Evolutionary conservation across 768 basidiomycete genomes (phyloP), one percentile per base, ranked within the genome.

Genomic region (Mycena alexandri): DNA sequence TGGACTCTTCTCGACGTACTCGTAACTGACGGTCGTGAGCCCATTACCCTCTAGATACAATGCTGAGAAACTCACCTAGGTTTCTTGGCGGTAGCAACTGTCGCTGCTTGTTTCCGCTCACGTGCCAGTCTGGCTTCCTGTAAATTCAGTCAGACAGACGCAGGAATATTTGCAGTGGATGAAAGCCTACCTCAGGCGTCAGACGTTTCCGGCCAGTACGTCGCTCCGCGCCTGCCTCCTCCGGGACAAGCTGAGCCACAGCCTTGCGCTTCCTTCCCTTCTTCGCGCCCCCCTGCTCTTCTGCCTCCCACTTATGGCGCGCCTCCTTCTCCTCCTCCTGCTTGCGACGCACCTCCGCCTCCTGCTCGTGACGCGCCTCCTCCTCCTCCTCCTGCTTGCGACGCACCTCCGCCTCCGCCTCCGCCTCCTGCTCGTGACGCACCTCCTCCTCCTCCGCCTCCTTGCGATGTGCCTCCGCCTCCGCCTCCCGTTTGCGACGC

Each of bases 211-310:
- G 50, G 3, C 11, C 6, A 24, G 36, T 7, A 5, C n/a, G n/a
- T n/a, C n/a, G n/a, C n/a, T n/a, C n/a, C n/a, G n/a, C n/a, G n/a
- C n/a, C n/a, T n/a, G n/a, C n/a, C n/a, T n/a, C n/a, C n/a, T n/a
- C n/a, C n/a, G n/a, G n/a, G n/a, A n/a, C n/a, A n/a, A n/a, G n/a
- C 59, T 47, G 36, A 21, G 14, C n/a, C 4, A 21, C 43, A 6
- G 61, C 42, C 51, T 53, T 33, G 25, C 42, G 51, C 51, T 61
- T 61, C 12, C 21, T 62, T 14, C 29, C 52, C 36, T 22, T 44
- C 53, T 47, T 41, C 10, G 29, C n/a, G n/a, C n/a, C n/a, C n/a
- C n/a, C n/a, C n/a, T n/a, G n/a, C n/a, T n/a, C n/a, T n/a, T n/a
- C n/a, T n/a, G n/a, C n/a, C n/a, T n/a, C n/a, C n/a, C n/a, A n/a